These are phyloP conservation scores for Debaryomyces castellii DNA, from an alignment of 805 yeast species.

Conservation along the genomic window DNA sequence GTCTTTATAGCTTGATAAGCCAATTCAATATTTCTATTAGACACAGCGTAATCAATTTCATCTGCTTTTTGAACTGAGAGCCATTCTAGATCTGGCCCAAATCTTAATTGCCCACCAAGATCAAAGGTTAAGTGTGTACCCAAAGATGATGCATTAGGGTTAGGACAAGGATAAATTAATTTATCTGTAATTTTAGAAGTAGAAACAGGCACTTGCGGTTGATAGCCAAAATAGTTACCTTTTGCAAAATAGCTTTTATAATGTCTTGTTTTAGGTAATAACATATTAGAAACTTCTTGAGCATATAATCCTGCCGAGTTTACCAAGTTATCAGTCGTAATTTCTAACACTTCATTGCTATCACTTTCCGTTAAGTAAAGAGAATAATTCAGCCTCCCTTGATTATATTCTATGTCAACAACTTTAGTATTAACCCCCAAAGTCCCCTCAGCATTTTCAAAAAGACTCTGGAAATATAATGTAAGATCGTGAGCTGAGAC, in stretches of 20 bases:
- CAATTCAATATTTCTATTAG: slow-evolving; percentile 44
- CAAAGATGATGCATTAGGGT: slow-evolving; percentile 66
- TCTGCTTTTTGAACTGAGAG: slow-evolving; percentile 39
- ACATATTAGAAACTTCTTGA: slow-evolving; percentile 64
- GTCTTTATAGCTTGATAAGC: slow-evolving; percentile 59
- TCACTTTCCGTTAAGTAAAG: slow-evolving; percentile 25
- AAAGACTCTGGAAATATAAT: slow-evolving; percentile 52
- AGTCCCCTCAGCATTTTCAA: slow-evolving; percentile 63
- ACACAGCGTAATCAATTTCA: slow-evolving; percentile 48
- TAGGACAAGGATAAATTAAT: slow-evolving; percentile 71
- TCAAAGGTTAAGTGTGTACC: slow-evolving; percentile 89
- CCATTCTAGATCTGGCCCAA: slow-evolving; percentile 93
- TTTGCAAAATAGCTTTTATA: slow-evolving; percentile 68
- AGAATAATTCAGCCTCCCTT: slow-evolving; percentile 17
- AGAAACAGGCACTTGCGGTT: slow-evolving; percentile 42
- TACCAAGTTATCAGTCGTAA: slow-evolving; percentile 58
- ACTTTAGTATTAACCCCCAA: slow-evolving; percentile 64
- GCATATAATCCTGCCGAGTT: slow-evolving; percentile 84
- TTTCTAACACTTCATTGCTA: slow-evolving; percentile 30
- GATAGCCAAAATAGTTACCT: slow-evolving; percentile 75
- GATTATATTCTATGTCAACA: slow-evolving; percentile 30
- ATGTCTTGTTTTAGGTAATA: slow-evolving; percentile 63
- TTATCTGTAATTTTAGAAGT: slow-evolving; percentile 24
- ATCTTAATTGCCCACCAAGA: slow-evolving; percentile 72
- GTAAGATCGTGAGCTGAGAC: slow-evolving; percentile 77